Evolutionary conservation across 2,329 filamentous ascomycete species (phyloP), one percentile per base, ranked within the genome.

Genomic region (Aspergillus fructus): DNA sequence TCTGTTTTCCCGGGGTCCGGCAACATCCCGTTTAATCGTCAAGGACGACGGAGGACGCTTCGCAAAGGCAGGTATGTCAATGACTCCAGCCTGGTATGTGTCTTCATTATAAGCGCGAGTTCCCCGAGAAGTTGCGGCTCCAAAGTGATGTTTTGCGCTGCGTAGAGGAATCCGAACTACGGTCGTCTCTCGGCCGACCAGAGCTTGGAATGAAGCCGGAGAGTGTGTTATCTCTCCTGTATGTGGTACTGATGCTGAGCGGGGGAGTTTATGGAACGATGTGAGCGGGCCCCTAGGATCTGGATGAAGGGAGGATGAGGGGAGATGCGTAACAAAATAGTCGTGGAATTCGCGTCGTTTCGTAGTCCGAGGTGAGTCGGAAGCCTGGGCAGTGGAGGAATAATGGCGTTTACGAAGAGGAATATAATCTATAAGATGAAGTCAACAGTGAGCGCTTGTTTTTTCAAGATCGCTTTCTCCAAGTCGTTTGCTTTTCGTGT

Each of bases 281-380:
- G 86, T 87, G 27, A 78, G 71, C 17, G 82, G 76, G 21, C 81
- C 78, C 55, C 86, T 82, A 37, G 90, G 89, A 74, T 97, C 93
- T 7, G 94, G 93, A 66, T 97, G 90, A 45, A 96, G 83, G 3
- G 93, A 97, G 13, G 92, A 96, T 17, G 92, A 96, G 4, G 94
- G 93, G 2, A 99, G 84, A 73, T 97, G 91, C 8, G 94, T 96
- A 59, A 97, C 91, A 74, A 99, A 99, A 79, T 99, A 97, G 67
- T 96, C 92, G 78, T 97, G 92, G 74, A 97, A 97, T 61, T 76
- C 74, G 48, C 84, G 83, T 52, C 76, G 78, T 56, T 66, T 68
- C 21, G 47, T 34, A 33, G 49, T 43, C 30, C 58, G 55, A 19
- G 49, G 54, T 37, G 52, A 50, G 54, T 61, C 55, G 24, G 59